Percentiles rank a stretch among this genome's conserved stretches.
Evolutionary conservation across 179 eudicot species (phyloP).

Genomic region (Silene coronaria): DNA sequence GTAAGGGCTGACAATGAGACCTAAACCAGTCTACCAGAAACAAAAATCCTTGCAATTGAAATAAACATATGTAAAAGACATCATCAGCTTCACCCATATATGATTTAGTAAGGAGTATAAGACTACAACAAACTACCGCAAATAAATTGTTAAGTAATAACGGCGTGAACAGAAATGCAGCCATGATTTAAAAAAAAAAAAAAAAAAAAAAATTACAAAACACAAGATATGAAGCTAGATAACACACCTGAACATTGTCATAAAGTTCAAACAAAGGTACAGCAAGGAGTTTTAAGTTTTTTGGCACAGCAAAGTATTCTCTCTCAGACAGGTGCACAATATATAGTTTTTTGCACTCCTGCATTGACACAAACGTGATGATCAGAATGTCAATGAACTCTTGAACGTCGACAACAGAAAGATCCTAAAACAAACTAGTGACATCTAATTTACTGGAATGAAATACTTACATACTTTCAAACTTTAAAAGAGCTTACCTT

Average conservation of each 20-base stretch:
- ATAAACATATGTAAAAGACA: neutral
- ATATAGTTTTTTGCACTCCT: conserved; percentile 85
- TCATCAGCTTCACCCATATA: neutral
- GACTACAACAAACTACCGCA: neutral
- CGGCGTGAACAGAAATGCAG: neutral
- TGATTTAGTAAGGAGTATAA: neutral
- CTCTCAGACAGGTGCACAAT: conserved; percentile 68
- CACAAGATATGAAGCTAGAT: neutral
- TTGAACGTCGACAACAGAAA: neutral
- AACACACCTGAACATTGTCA: conserved; percentile 65
- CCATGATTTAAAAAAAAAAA: neutral
- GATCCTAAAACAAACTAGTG: neutral
- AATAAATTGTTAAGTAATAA: neutral
- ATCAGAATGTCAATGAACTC: neutral
- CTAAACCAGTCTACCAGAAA: neutral
- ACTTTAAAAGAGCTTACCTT: conserved; percentile 40
- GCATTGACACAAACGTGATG: conserved; percentile 21
- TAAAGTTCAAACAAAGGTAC: conserved; percentile 81
- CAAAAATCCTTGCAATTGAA: neutral
- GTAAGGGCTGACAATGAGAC: neutral
- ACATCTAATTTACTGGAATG: neutral
- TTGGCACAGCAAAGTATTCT: conserved; percentile 75
- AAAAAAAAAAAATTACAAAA: neutral
- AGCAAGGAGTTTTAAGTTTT: conserved; percentile 74
- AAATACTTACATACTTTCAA: neutral